These are phyloP conservation scores for Heritiera littoralis DNA, from an alignment of 345 rosid genomes.

Conservation along the genomic window DNA sequence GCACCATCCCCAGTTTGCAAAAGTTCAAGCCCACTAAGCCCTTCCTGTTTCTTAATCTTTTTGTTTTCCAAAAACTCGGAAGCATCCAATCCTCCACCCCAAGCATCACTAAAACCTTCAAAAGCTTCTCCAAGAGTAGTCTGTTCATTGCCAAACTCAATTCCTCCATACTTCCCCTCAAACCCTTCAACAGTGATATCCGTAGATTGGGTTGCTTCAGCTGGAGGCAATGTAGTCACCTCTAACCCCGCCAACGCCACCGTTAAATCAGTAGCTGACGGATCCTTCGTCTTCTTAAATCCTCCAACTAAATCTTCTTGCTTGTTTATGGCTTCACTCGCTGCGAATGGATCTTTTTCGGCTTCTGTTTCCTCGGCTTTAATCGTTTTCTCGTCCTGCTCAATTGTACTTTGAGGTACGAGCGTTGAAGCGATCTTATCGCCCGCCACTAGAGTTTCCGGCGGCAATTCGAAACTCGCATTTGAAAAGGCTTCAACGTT, in stretches of 20 bases:
- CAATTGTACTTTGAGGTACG: conserved; percentile 50
- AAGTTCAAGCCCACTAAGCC: conserved; percentile 94
- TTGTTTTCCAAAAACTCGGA: conserved; percentile 85
- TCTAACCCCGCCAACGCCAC: conserved; percentile 89
- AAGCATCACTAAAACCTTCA: conserved; percentile 84
- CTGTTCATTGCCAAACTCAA: conserved; percentile 86
- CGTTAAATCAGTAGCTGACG: conserved; percentile 66
- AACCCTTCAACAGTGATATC: conserved; percentile 91
- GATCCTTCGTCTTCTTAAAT: conserved; percentile 87
- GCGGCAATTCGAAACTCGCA: conserved; percentile 70
- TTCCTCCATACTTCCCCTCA: conserved; percentile 96
- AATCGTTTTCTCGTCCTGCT: conserved; percentile 45
- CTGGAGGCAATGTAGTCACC: conserved; percentile 91
- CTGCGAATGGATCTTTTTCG: conserved; percentile 88
- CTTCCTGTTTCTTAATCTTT: conserved; percentile 72
- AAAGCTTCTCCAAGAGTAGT: conserved; percentile 90
- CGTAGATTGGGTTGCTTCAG: conserved; percentile 96
- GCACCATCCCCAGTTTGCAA: conserved; percentile 70
- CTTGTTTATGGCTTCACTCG: conserved; percentile 69
- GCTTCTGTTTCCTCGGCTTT: conserved; percentile 57
- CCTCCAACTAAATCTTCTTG: conserved; percentile 79
- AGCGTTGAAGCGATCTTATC: conserved; percentile 71
- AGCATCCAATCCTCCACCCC: conserved; percentile 99
- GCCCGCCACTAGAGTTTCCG: conserved; percentile 78
- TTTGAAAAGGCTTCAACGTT: conserved; percentile 63